Percentiles rank a stretch among this genome's conserved stretches.
Conservation (phyloP, 257 asterid species). For the Salvia rosmarinus region DNA sequence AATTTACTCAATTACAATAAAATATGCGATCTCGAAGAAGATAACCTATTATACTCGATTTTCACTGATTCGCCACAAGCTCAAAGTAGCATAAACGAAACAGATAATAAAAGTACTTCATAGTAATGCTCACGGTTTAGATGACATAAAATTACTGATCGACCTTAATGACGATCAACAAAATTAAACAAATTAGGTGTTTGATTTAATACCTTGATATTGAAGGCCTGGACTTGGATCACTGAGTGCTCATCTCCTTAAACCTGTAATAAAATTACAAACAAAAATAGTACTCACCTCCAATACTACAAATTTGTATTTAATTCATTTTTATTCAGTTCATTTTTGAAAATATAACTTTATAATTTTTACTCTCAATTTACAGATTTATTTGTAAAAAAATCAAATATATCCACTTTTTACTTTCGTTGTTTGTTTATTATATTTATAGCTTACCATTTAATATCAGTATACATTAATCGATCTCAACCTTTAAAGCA, state of each 20-base stretch:
- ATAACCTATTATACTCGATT: not conserved
- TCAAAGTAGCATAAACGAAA: not conserved
- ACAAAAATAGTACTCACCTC: no score
- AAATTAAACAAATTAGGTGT: not conserved
- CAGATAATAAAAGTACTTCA: not conserved
- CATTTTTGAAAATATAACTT: no score
- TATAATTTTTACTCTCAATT: no score
- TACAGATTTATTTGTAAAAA: no score
- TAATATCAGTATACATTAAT: no score
- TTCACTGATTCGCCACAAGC: slow-evolving; percentile 10
- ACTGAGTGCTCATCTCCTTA: not conserved
- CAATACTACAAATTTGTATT: no score
- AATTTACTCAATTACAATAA: not conserved
- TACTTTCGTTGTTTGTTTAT: no score
- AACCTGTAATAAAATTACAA: not conserved
- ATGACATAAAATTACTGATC: not conserved
- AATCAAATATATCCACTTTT: no score
- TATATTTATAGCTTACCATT: no score
- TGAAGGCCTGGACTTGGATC: slow-evolving; percentile 22
- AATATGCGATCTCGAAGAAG: not conserved
- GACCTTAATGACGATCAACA: not conserved
- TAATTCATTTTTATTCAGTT: no score
- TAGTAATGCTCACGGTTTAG: not conserved
- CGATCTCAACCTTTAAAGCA: no score
- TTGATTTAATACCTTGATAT: slow-evolving; percentile 21